These are phyloP conservation scores for Onygena corvina DNA, from an alignment of 2,329 filamentous ascomycete genomes.

Conservation along the genomic window DNA sequence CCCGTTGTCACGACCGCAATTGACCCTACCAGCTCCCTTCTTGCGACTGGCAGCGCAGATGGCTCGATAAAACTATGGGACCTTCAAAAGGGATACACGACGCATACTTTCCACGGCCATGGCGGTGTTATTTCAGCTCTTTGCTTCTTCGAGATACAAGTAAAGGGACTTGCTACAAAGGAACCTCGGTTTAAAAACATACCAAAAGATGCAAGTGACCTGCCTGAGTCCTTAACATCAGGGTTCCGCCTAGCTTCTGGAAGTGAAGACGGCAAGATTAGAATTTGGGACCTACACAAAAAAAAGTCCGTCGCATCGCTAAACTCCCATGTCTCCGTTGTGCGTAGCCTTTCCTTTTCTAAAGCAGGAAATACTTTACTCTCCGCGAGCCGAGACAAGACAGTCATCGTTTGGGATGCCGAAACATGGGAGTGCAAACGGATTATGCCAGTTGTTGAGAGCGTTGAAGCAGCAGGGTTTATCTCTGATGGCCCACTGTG, in stretches of 20 bases:
- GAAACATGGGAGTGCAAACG: slow-evolving; percentile 70
- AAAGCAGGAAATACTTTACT: slow-evolving; percentile 61
- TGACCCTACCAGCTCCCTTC: slow-evolving; percentile 74
- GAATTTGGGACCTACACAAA: slow-evolving; percentile 84
- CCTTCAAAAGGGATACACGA: slow-evolving; percentile 75
- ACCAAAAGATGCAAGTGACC: slow-evolving; percentile 36
- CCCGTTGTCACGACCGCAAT: slow-evolving; percentile 78
- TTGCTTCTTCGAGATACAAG: slow-evolving; percentile 70
- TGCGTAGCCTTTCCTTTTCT: slow-evolving; percentile 77
- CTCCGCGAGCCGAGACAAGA: slow-evolving; percentile 84
- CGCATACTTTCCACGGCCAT: slow-evolving; percentile 89
- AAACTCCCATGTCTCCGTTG: slow-evolving; percentile 88
- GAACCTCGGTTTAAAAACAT: slow-evolving; percentile 16
- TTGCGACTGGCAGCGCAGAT: slow-evolving; percentile 88
- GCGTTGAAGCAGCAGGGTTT: slow-evolving; percentile 74
- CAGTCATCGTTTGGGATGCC: slow-evolving; percentile 81
- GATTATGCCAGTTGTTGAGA: slow-evolving; percentile 73
- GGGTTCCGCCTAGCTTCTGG: slow-evolving; percentile 77
- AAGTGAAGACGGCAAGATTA: slow-evolving; percentile 83
- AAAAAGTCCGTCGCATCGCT: slow-evolving; percentile 62
- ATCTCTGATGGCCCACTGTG: slow-evolving; percentile 57
- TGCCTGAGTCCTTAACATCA: slow-evolving; percentile 30
- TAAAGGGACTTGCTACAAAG: neutral
- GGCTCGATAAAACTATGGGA: slow-evolving; percentile 96
- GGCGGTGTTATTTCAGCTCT: slow-evolving; percentile 84